Conservation (phyloP, 78 protist genomes). For the Dictyostelium intermedium region DNA sequence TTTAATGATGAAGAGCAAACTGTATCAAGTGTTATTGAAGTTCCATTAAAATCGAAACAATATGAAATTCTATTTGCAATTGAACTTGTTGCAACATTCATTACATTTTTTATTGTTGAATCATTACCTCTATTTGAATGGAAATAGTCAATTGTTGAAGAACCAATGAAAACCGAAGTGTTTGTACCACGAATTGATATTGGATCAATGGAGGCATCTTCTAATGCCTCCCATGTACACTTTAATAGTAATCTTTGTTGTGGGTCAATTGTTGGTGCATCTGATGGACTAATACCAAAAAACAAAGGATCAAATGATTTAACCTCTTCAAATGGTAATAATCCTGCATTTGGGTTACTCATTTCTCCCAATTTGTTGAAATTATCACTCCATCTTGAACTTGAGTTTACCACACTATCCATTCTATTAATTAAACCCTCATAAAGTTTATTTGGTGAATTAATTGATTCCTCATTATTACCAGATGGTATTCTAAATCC, state of each 20-base stretch:
- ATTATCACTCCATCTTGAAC: slow-evolving; percentile 28
- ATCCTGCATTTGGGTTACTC: slow-evolving; percentile 12
- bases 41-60: slow-evolving; percentile 85
- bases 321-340: slow-evolving; percentile 16
- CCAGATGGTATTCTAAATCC: slow-evolving; percentile 36
- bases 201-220: slow-evolving; percentile 68
- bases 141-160: neutral
- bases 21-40: slow-evolving; percentile 5
- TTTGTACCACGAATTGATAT: slow-evolving; percentile 22
- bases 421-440: slow-evolving; percentile 1
- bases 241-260: slow-evolving; percentile 86
- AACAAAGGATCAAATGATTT: slow-evolving; percentile 71
- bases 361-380: slow-evolving; percentile 39
- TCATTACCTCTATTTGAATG: neutral
- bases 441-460: slow-evolving; percentile 35
- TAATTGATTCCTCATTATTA: neutral
- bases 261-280: slow-evolving; percentile 83
- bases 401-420: slow-evolving; percentile 19
- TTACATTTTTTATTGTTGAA: neutral
- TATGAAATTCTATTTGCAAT: slow-evolving; percentile 87
- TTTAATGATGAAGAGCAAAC: slow-evolving; percentile 88
- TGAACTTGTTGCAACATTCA: neutral
- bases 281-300: slow-evolving; percentile 74
- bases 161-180: slow-evolving; percentile 69
- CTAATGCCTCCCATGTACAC: slow-evolving; percentile 61